A percentile compares a stretch with the other conserved stretches of the same genome.
phyloP scores from a whole-genome alignment of 2,329 filamentous ascomycete species.

The Penicillium janthinellum region DNA sequence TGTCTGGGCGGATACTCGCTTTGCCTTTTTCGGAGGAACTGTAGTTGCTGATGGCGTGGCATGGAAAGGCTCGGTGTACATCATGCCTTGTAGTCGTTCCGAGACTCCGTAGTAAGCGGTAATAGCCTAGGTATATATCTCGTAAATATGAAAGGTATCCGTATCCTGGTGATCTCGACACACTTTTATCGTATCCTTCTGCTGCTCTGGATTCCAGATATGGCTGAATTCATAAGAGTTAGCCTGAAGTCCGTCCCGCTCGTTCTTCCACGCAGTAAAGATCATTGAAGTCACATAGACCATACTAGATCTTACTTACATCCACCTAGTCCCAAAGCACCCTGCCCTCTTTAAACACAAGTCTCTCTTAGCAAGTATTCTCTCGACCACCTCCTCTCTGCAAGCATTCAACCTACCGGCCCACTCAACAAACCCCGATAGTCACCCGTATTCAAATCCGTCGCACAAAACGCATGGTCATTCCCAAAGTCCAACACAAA shows the following conservation, averaged over 20 bases:
- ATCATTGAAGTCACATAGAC: not conserved
- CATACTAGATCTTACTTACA: conserved; percentile 50
- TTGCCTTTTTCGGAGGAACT: conserved; percentile 16
- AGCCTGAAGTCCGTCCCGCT: not conserved
- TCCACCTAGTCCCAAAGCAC: conserved; percentile 66
- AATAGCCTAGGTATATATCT: conserved; percentile 42
- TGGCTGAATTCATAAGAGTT: conserved; percentile 52
- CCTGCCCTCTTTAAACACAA: conserved; percentile 44
- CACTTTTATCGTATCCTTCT: conserved; percentile 58
- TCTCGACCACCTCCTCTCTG: not conserved
- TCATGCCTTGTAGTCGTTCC: conserved; percentile 63
- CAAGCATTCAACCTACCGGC: conserved; percentile 28
- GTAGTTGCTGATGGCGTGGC: conserved; percentile 24
- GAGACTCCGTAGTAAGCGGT: conserved; percentile 69
- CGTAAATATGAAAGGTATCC: not conserved
- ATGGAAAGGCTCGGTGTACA: conserved; percentile 58
- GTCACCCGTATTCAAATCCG: conserved; percentile 40
- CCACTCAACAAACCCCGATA: conserved; percentile 37
- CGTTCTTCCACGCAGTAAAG: not conserved
- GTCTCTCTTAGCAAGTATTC: not conserved
- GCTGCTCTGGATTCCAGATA: conserved; percentile 67
- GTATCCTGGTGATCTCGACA: conserved; percentile 6
- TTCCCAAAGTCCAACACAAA: conserved; percentile 50
- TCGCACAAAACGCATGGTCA: conserved; percentile 44
- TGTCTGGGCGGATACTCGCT: conserved; percentile 8